Conservation (phyloP, 352 stramenopile species). For the Globisporangium nodosum region DNA sequence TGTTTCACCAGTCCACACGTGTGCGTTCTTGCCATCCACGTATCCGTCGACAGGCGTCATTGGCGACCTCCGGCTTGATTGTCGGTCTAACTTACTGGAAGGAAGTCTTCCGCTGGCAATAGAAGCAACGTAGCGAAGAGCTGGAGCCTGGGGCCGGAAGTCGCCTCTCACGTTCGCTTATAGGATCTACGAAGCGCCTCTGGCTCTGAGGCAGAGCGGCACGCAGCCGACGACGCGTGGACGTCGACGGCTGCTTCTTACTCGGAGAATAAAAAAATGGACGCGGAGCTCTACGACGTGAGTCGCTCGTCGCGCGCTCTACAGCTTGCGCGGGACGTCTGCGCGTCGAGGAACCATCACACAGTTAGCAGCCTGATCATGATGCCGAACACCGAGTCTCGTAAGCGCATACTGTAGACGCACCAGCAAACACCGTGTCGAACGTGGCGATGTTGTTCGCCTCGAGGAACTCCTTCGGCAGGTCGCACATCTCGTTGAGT, state of each 20-base stretch:
- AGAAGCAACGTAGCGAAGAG: neutral
- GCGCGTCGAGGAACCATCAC: neutral
- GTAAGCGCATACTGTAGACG: neutral
- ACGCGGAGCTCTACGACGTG: neutral
- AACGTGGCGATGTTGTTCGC: slow-evolving; percentile 76
- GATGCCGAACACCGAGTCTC: too few species aligned
- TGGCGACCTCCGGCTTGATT: too few species aligned
- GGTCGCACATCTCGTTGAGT: slow-evolving; percentile 79
- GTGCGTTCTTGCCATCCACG: too few species aligned
- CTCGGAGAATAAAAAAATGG: neutral
- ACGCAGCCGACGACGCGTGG: neutral
- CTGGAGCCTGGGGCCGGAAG: neutral
- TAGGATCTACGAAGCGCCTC: neutral
- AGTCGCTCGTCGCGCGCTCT: neutral
- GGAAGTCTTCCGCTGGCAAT: too few species aligned
- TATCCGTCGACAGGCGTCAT: too few species aligned
- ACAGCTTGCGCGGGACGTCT: slow-evolving; percentile 14
- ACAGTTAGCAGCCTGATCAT: neutral
- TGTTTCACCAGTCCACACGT: neutral
- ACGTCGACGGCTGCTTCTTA: neutral
- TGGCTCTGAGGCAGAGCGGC: neutral
- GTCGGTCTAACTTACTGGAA: too few species aligned
- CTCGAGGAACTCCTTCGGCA: slow-evolving; percentile 67
- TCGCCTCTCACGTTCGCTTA: neutral
- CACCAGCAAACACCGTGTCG: slow-evolving; percentile 67